Evolutionary conservation across 1,284 basidiomycete species (phyloP).

Genomic region (Puccinia triticina): DNA sequence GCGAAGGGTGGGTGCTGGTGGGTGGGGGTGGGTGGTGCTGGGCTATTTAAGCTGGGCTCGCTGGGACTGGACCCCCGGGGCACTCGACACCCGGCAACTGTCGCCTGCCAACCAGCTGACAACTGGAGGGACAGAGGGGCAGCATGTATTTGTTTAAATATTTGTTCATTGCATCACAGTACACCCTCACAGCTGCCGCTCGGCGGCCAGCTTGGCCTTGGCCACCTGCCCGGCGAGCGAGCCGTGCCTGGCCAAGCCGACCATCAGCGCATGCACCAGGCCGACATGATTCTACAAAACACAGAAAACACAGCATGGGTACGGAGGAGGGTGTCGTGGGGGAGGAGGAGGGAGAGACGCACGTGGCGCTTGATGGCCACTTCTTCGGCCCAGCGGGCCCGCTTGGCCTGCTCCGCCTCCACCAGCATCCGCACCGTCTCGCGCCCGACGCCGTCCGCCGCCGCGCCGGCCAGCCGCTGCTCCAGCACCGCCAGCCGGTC

Average conservation of each 20-base stretch:
- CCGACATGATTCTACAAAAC: conserved; percentile 76
- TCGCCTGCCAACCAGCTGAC: too few relatives aligned
- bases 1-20: too few relatives aligned
- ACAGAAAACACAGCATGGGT: not conserved
- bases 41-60: too few relatives aligned
- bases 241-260: conserved; percentile 71
- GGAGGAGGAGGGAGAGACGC: conserved; percentile 58
- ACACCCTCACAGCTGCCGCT: too few relatives aligned
- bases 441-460: conserved; percentile 62
- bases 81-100: too few relatives aligned
- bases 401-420: conserved; percentile 75
- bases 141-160: too few relatives aligned
- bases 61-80: too few relatives aligned
- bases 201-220: conserved; percentile 58
- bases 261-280: conserved; percentile 69
- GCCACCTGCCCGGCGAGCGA: conserved; percentile 62
- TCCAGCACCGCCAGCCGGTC: conserved; percentile 50
- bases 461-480: conserved; percentile 63
- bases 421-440: conserved; percentile 62
- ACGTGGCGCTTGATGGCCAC: conserved; percentile 61
- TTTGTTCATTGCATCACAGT: conserved; percentile 53
- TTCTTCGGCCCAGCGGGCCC: conserved; percentile 70
- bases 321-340: not conserved
- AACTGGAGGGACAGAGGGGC: too few relatives aligned
- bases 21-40: not conserved